A percentile compares a stretch with the other conserved stretches of the same genome.
These are phyloP conservation scores for Hypoxylon sp. DNA, from an alignment of 2,329 filamentous ascomycete species.

Conservation along the genomic window DNA sequence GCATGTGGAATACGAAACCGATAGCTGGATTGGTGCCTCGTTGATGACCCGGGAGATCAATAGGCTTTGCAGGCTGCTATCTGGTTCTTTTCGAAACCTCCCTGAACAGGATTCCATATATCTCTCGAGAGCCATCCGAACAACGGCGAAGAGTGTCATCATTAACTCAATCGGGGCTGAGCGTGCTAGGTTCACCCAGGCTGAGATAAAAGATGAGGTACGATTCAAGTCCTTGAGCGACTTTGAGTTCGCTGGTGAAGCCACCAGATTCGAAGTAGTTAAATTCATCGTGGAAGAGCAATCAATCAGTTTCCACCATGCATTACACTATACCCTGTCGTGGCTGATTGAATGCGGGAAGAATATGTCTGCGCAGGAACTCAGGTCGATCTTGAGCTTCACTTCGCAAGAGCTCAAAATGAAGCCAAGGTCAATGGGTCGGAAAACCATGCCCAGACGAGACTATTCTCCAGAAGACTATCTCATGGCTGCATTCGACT, in stretches of 20 bases:
- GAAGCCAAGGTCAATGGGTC: conserved; percentile 74
- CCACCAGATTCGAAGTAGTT: conserved; percentile 77
- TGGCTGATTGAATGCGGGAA: conserved; percentile 95
- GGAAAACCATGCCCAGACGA: conserved; percentile 69
- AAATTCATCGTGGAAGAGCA: conserved; percentile 91
- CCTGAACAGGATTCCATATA: conserved; percentile 74
- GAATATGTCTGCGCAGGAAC: conserved; percentile 75
- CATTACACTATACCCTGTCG: conserved; percentile 93
- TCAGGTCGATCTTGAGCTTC: conserved; percentile 80
- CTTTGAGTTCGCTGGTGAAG: conserved; percentile 81
- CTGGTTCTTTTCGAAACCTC: conserved; percentile 84
- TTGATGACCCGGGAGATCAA: conserved; percentile 96
- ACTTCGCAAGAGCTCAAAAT: conserved; percentile 78
- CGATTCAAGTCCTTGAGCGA: conserved; percentile 83
- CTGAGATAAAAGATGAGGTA: conserved; percentile 89
- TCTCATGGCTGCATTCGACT: conserved; percentile 90
- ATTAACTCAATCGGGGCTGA: conserved; percentile 92
- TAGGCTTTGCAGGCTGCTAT: conserved; percentile 87
- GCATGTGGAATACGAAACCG: conserved; percentile 98
- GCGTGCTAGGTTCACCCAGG: conserved; percentile 84
- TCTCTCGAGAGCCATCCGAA: conserved; percentile 79
- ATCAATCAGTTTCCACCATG: conserved; percentile 96
- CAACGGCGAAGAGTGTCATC: conserved; percentile 86
- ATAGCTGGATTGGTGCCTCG: conserved; percentile 97
- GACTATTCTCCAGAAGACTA: conserved; percentile 80